phyloP scores from a whole-genome alignment of 768 basidiomycete species.

The Chalciporus piperatus region DNA sequence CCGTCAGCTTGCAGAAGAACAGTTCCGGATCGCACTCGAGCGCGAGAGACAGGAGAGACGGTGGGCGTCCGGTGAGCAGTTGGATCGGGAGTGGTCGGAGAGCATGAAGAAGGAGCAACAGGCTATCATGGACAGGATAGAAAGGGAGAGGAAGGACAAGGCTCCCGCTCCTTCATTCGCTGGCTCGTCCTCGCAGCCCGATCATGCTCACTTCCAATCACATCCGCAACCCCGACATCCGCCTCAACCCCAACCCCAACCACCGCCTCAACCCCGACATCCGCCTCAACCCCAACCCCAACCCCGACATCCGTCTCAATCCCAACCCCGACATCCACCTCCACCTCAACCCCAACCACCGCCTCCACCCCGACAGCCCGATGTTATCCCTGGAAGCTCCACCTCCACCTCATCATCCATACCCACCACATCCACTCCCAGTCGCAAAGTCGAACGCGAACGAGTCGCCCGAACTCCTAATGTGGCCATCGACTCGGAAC shows the following conservation, averaged over 20 bases:
- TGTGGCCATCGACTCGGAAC: constrained; percentile 21
- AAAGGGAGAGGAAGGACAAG: constrained; percentile 35
- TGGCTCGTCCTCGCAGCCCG: constrained; percentile 8
- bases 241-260: background rate
- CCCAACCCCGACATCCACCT: no score
- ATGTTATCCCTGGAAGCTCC: constrained; percentile 7
- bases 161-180: background rate
- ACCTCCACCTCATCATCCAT: background rate
- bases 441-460: constrained; percentile 14
- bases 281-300: background rate
- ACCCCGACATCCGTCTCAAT: background rate
- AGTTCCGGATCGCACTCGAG: constrained; percentile 42
- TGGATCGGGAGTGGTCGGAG: constrained; percentile 34
- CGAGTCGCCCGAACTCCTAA: constrained; percentile 20
- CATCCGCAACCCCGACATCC: background rate
- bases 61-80: constrained; percentile 41
- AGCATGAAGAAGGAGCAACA: constrained; percentile 37
- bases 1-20: constrained; percentile 43
- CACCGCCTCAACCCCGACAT: background rate
- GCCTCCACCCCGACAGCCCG: background rate
- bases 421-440: constrained; percentile 4
- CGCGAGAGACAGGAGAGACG: constrained; percentile 50
- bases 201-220: background rate
- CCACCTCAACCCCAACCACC: no score
- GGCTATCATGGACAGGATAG: constrained; percentile 48